These are phyloP conservation scores for Tetrahymena malaccensis DNA, from an alignment of 73 alveolate species.

Conservation along the genomic window DNA sequence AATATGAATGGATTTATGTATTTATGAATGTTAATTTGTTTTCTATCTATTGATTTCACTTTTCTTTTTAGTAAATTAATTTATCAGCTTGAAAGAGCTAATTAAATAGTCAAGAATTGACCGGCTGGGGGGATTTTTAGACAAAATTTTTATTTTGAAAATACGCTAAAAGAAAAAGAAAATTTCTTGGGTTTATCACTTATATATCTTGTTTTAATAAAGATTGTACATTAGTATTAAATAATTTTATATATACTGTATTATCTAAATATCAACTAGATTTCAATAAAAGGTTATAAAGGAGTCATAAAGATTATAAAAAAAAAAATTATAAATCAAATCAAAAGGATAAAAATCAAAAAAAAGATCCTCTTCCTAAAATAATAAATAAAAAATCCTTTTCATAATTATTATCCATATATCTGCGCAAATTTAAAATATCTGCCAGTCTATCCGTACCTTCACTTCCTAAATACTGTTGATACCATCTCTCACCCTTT, in stretches of 20 bases:
- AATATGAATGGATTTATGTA: no score
- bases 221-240: neutral
- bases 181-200: neutral
- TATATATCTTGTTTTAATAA: neutral
- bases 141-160: neutral
- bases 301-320: neutral
- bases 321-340: neutral
- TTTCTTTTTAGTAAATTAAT: neutral
- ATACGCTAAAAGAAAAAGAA: neutral
- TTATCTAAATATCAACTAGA: neutral
- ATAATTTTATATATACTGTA: neutral
- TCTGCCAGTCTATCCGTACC: neutral
- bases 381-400: neutral
- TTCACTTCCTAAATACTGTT: neutral
- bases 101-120: neutral
- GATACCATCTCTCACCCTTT: neutral
- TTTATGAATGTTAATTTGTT: neutral
- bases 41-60: neutral
- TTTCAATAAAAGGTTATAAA: neutral
- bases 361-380: neutral
- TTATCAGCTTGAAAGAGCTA: no score
- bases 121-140: neutral
- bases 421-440: neutral
- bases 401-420: neutral
- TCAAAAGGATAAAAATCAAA: neutral